These are phyloP conservation scores for Globisporangium nunn DNA, from an alignment of 352 stramenopile genomes.

Conservation along the genomic window DNA sequence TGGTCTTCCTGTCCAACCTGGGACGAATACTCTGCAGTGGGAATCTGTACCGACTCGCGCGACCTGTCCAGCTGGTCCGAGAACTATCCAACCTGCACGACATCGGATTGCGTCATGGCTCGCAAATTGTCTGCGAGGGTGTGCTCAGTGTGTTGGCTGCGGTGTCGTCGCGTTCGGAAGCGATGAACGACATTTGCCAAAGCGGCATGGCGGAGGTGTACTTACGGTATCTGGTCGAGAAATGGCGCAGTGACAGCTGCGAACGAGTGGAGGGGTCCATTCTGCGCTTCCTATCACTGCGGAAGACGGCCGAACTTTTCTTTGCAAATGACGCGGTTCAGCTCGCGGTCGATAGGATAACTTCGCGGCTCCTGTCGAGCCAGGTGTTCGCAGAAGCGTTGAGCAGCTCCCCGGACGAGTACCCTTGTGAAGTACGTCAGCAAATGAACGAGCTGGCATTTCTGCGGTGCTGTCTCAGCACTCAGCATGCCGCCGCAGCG, in stretches of 20 bases:
- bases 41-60: neutral
- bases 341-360: conserved; percentile 2
- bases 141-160: conserved; percentile 1
- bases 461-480: conserved; percentile 27
- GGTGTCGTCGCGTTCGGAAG: neutral
- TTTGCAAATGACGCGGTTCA: conserved; percentile 19
- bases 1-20: conserved; percentile 2
- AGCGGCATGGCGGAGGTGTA: conserved; percentile 2
- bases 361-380: conserved; percentile 14
- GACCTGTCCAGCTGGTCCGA: conserved; percentile 1
- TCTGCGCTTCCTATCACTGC: conserved; percentile 7
- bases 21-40: neutral
- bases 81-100: conserved; percentile 3
- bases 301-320: neutral
- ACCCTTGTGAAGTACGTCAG: conserved; percentile 7
- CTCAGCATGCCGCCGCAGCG: conserved; percentile 15
- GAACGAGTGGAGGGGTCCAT: neutral
- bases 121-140: neutral
- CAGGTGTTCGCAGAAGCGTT: conserved; percentile 23
- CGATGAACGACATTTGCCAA: neutral
- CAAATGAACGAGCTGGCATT: conserved; percentile 15
- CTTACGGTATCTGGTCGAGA: neutral
- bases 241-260: neutral
- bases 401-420: conserved; percentile 36
- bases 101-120: neutral